These are phyloP conservation scores for Tuctoria greenei DNA, from an alignment of 176 grass and related monocot genomes.

Conservation along the genomic window DNA sequence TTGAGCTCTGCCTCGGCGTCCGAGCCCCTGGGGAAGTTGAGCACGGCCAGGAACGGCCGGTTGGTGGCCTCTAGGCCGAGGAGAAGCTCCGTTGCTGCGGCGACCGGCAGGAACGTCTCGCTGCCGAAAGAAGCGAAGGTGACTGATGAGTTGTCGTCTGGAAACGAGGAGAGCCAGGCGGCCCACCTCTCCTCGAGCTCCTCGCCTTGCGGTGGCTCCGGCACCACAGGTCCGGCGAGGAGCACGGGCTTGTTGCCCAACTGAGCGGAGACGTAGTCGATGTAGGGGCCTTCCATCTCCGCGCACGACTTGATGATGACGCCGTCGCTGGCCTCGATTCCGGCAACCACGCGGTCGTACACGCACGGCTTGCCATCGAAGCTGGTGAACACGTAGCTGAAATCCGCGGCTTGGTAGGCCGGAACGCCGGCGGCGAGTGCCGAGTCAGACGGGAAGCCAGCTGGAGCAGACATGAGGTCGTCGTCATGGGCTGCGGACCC, in stretches of 20 bases:
- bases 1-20: neutral
- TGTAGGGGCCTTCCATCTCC: constrained; percentile 44
- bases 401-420: constrained; percentile 33
- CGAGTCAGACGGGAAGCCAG: constrained; percentile 34
- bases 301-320: constrained; percentile 38
- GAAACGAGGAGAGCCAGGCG: constrained; percentile 38
- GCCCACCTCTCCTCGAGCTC: constrained; percentile 40
- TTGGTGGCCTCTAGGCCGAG: constrained; percentile 35
- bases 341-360: constrained; percentile 3
- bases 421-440: constrained; percentile 19
- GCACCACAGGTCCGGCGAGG: constrained; percentile 26
- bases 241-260: constrained; percentile 19
- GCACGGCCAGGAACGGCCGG: neutral
- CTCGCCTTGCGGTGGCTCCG: constrained; percentile 35
- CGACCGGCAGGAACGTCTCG: constrained; percentile 37
- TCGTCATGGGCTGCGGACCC: too few species aligned
- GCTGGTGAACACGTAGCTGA: constrained; percentile 34
- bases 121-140: constrained; percentile 51
- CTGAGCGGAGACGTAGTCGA: constrained; percentile 31
- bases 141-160: constrained; percentile 33
- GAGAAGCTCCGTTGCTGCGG: constrained; percentile 33
- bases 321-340: neutral
- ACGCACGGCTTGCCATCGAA: neutral
- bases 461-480: constrained; percentile 22
- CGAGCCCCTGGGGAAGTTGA: neutral